These are phyloP conservation scores for Olyra latifolia DNA, from an alignment of 176 grass and related monocot genomes.

Conservation along the genomic window DNA sequence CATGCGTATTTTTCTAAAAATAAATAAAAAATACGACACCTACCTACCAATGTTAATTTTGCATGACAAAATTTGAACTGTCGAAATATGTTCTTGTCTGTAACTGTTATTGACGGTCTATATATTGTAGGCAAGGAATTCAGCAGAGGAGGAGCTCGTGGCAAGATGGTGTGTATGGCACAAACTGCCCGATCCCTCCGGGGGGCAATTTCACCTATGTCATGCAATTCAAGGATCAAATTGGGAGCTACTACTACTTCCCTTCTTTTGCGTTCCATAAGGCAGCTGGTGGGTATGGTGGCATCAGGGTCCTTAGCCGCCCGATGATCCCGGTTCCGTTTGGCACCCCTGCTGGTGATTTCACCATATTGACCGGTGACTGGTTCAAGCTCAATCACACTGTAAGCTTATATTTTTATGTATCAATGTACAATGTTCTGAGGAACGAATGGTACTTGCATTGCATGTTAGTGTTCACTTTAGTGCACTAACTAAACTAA, in stretches of 20 bases:
- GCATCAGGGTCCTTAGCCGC: conserved; percentile 79
- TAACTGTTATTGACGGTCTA: neutral
- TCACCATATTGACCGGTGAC: conserved; percentile 69
- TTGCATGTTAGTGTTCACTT: neutral
- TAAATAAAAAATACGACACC: neutral
- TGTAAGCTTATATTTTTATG: conserved; percentile 40
- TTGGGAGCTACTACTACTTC: conserved; percentile 95
- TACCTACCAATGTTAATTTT: neutral
- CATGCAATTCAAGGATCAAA: conserved; percentile 96
- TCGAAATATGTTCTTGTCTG: neutral
- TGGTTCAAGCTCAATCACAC: conserved; percentile 98
- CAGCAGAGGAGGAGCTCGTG: conserved; percentile 94
- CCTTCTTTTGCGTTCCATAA: conserved; percentile 90
- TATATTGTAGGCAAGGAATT: conserved; percentile 65
- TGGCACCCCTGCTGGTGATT: conserved; percentile 71
- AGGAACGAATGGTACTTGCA: neutral
- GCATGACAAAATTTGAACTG: neutral
- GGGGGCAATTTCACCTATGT: conserved; percentile 81
- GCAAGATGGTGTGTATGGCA: conserved; percentile 89
- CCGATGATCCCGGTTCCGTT: conserved; percentile 87
- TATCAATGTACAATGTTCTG: neutral
- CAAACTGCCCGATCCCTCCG: conserved; percentile 87
- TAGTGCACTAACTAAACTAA: neutral
- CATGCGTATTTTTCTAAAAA: neutral
- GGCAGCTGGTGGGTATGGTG: conserved; percentile 77